Conservation (phyloP, 2,329 filamentous ascomycete genomes). For the Monosporascus sp. region DNA sequence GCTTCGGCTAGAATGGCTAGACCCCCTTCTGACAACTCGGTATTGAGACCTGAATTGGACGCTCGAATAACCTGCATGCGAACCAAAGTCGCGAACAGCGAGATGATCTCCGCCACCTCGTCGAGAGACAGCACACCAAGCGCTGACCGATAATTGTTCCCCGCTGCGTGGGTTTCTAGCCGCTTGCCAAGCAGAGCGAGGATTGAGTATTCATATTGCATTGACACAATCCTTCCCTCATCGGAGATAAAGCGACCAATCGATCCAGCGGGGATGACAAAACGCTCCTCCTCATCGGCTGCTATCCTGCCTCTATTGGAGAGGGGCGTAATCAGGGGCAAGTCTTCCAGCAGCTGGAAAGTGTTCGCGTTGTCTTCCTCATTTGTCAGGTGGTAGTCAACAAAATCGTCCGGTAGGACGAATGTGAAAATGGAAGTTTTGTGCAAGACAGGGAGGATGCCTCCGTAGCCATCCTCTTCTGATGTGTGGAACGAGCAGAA, state of each 20-base stretch:
- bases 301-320: constrained; percentile 39
- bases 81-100: constrained; percentile 67
- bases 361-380: constrained; percentile 84
- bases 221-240: constrained; percentile 66
- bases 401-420: constrained; percentile 64
- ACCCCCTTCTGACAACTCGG: constrained; percentile 25
- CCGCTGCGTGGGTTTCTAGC: constrained; percentile 60
- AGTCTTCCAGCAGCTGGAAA: constrained; percentile 60
- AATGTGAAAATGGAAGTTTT: constrained; percentile 72
- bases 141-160: constrained; percentile 47
- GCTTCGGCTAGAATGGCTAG: constrained; percentile 52
- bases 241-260: constrained; percentile 71
- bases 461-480: constrained; percentile 29
- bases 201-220: constrained; percentile 75
- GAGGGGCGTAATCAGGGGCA: constrained; percentile 55
- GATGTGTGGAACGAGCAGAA: constrained; percentile 39
- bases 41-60: constrained; percentile 11
- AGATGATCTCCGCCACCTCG: constrained; percentile 67
- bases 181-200: constrained; percentile 74
- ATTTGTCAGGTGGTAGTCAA: constrained; percentile 68
- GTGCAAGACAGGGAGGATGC: constrained; percentile 60
- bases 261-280: constrained; percentile 61
- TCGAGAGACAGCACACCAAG: constrained; percentile 51
- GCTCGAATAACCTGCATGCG: constrained; percentile 40
- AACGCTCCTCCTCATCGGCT: constrained; percentile 43